A percentile compares a stretch with the other conserved stretches of the same genome.
Evolutionary conservation across 768 basidiomycete species (phyloP).

Genomic region (Tephrocybe sp.): DNA sequence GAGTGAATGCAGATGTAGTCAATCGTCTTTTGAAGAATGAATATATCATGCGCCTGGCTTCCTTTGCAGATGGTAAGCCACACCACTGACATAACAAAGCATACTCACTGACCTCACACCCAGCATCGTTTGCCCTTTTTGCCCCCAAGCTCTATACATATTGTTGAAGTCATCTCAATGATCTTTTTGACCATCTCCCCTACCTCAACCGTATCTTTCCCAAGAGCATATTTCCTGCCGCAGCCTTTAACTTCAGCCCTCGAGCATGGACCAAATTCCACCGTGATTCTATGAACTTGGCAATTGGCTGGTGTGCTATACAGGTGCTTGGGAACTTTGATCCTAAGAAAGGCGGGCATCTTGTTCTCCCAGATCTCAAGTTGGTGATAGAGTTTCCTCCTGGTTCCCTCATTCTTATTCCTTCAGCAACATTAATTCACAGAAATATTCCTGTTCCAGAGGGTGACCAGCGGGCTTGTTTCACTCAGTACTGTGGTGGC

Average conservation of each 20-base stretch:
- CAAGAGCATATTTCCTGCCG: conserved; percentile 1
- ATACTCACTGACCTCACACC: background rate
- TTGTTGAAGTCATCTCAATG: background rate
- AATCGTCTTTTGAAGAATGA: background rate
- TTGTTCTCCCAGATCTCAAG: conserved; percentile 25
- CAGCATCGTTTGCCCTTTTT: background rate
- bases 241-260: conserved; percentile 30
- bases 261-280: conserved; percentile 18
- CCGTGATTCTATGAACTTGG: conserved; percentile 28
- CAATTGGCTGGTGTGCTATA: conserved; percentile 33
- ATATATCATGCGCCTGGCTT: background rate
- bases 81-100: background rate
- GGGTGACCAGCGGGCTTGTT: conserved; percentile 20
- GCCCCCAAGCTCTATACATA: conserved; percentile 1
- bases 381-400: conserved; percentile 15
- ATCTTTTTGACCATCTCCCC: background rate
- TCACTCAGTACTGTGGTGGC: conserved; percentile 28
- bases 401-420: conserved; percentile 30
- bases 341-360: conserved; percentile 27
- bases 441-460: conserved; percentile 22
- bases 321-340: conserved; percentile 28
- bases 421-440: conserved; percentile 26
- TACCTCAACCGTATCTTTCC: conserved; percentile 1
- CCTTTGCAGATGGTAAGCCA: conserved; percentile 1
- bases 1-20: background rate